phyloP scores from a whole-genome alignment of 139 green algal genomes.

The Zygnema circumcarinatum region DNA sequence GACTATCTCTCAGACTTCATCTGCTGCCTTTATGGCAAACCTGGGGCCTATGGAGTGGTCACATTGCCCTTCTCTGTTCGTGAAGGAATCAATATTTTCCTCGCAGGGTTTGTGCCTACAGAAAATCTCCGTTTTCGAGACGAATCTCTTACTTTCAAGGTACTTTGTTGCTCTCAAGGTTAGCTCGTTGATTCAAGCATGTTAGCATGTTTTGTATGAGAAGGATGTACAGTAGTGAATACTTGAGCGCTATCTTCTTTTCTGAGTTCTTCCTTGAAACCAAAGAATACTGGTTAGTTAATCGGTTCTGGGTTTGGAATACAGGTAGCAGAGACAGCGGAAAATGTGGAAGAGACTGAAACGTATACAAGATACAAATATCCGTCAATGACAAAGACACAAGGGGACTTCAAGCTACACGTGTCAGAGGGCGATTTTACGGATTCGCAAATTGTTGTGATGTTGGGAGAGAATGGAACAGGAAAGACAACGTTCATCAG shows the following conservation, averaged over 20 bases:
- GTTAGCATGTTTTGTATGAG: no score
- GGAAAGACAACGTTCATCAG: constrained; percentile 99
- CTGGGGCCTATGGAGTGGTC: constrained; percentile 95
- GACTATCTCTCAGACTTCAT: constrained; percentile 99
- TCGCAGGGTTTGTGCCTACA: constrained; percentile 95
- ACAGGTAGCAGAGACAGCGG: constrained; percentile 58
- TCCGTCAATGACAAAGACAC: constrained; percentile 89
- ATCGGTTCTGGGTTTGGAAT: background rate
- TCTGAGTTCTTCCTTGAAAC: no score
- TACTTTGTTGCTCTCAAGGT: background rate
- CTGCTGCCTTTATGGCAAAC: constrained; percentile 99
- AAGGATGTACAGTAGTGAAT: no score
- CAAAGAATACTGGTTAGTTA: no score
- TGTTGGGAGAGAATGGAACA: constrained; percentile 98
- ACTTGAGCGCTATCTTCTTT: no score
- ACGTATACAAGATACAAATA: constrained; percentile 91
- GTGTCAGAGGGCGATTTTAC: constrained; percentile 90
- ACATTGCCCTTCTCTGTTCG: constrained; percentile 92
- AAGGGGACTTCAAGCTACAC: constrained; percentile 70
- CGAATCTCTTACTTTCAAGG: constrained; percentile 96
- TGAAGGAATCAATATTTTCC: constrained; percentile 92
- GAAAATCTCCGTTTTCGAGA: constrained; percentile 99
- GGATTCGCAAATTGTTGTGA: constrained; percentile 84
- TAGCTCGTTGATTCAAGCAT: no score
- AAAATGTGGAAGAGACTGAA: constrained; percentile 77